Conservation (phyloP, 2,329 filamentous ascomycete genomes). For the Aspergillus sp. region DNA sequence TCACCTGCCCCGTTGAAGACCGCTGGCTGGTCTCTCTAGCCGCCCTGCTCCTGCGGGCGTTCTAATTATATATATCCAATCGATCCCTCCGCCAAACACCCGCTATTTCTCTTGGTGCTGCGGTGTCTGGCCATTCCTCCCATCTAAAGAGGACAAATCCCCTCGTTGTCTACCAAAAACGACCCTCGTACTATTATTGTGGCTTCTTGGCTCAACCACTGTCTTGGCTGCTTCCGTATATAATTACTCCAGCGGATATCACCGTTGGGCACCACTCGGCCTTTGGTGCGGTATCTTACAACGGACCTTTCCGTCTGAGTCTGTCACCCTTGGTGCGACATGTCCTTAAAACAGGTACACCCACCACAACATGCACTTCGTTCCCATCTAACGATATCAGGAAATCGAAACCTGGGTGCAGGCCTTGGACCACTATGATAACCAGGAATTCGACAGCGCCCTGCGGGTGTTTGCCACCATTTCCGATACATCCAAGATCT, state of each 20-base stretch:
- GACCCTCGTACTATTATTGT: background rate
- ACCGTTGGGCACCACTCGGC: no score
- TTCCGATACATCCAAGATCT: slow-evolving; percentile 92
- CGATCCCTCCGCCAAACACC: slow-evolving; percentile 14
- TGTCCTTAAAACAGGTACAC: slow-evolving; percentile 62
- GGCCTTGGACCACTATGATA: slow-evolving; percentile 88
- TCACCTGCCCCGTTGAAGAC: no score
- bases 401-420: slow-evolving; percentile 99
- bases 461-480: slow-evolving; percentile 81
- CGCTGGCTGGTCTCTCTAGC: background rate
- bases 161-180: no score
- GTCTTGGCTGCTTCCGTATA: background rate
- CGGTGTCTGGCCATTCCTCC: background rate
- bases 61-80: slow-evolving; percentile 23
- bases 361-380: background rate
- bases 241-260: background rate
- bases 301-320: no score
- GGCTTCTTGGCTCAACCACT: background rate
- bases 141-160: background rate
- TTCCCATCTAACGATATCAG: slow-evolving; percentile 45
- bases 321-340: slow-evolving; percentile 21
- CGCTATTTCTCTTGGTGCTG: slow-evolving; percentile 12
- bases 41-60: slow-evolving; percentile 12
- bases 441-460: slow-evolving; percentile 93
- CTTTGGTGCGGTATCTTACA: no score